A percentile compares a stretch with the other conserved stretches of the same genome.
Evolutionary conservation across 208 protist genomes (phyloP).

Genomic region (Histomonas meleagridis): DNA sequence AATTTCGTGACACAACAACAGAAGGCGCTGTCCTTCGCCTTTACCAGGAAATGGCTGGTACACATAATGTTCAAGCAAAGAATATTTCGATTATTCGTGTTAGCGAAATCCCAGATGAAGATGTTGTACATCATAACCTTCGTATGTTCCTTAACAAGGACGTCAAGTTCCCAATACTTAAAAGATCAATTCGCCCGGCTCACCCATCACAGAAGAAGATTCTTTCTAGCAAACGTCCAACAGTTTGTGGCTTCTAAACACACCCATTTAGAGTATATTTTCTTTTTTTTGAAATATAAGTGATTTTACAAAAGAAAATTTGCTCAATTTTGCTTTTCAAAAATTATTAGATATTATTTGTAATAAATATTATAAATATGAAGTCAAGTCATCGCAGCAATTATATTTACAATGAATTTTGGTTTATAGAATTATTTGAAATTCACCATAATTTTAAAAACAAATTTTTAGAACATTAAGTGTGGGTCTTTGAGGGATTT

Average conservation of each 20-base stretch:
- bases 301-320: no score
- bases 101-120: constrained; percentile 66
- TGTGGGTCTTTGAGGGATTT: no score
- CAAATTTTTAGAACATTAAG: no score
- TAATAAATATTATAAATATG: no score
- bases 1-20: constrained; percentile 80
- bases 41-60: constrained; percentile 78
- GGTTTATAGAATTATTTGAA: no score
- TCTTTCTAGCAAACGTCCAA: neutral
- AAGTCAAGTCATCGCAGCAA: no score
- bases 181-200: neutral
- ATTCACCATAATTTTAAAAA: no score
- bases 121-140: constrained; percentile 65
- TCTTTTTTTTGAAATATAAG: neutral
- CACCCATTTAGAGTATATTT: neutral
- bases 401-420: no score
- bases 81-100: constrained; percentile 85
- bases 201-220: neutral
- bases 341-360: no score
- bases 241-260: constrained; percentile 15
- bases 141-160: constrained; percentile 62
- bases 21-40: constrained; percentile 35
- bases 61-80: constrained; percentile 75
- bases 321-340: no score
- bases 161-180: constrained; percentile 2